Conservation (phyloP, 257 asterid species). For the Solanum habrochaites region DNA sequence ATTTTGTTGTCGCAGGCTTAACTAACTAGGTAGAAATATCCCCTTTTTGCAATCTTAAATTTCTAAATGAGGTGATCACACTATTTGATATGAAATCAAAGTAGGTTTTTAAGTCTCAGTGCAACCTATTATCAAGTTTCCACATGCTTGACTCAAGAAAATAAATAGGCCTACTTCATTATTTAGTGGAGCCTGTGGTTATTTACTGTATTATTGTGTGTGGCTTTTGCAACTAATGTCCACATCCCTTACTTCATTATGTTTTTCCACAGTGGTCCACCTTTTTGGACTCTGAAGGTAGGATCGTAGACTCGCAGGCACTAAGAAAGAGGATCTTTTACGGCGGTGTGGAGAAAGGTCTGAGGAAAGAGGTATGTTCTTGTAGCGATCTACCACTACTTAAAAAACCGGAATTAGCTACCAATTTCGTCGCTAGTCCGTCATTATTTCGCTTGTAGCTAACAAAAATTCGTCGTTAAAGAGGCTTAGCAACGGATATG, state of each 20-base stretch:
- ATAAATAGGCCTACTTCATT: not conserved
- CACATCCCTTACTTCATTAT: not conserved
- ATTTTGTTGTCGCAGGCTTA: not conserved
- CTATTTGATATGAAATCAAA: not conserved
- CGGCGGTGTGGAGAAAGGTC: conserved; percentile 74
- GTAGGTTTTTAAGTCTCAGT: not conserved
- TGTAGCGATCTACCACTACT: not conserved
- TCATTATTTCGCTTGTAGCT: too few relatives aligned
- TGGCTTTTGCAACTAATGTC: not conserved
- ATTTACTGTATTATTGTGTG: not conserved
- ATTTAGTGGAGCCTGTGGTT: not conserved
- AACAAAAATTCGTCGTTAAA: too few relatives aligned
- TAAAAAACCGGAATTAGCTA: too few relatives aligned
- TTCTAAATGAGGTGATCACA: not conserved
- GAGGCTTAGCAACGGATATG: too few relatives aligned
- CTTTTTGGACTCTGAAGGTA: conserved; percentile 90
- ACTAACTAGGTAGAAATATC: not conserved
- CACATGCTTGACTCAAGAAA: not conserved
- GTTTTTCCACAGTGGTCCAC: conserved; percentile 60
- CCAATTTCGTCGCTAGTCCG: too few relatives aligned
- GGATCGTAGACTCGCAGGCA: conserved; percentile 54
- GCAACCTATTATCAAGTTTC: not conserved
- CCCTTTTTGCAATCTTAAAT: not conserved
- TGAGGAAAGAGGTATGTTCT: conserved; percentile 64
- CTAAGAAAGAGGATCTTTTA: conserved; percentile 75